Conservation (phyloP, 805 yeast species). For the Ogataea glucozyma region DNA sequence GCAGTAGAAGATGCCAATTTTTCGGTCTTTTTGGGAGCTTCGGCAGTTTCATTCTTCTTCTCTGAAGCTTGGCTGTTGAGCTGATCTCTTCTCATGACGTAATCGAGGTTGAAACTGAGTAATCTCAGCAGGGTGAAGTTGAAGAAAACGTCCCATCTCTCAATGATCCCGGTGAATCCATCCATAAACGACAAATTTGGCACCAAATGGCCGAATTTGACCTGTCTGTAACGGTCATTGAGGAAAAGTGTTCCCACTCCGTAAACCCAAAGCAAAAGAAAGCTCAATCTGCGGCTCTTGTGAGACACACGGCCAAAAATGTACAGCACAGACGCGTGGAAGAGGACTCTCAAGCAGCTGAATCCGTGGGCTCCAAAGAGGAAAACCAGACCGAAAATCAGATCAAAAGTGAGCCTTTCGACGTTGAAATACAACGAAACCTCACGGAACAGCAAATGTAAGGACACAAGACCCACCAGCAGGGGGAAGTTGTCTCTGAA, state of each 20-base stretch:
- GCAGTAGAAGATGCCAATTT: conserved; percentile 16
- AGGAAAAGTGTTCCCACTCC: conserved; percentile 77
- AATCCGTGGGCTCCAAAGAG: conserved; percentile 79
- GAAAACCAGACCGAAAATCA: conserved; percentile 67
- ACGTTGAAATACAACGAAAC: conserved; percentile 30
- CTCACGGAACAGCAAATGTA: conserved; percentile 57
- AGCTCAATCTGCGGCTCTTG: conserved; percentile 41
- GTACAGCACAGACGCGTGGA: conserved; percentile 59
- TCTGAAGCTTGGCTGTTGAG: too few relatives aligned
- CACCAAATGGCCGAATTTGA: conserved; percentile 48
- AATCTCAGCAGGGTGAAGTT: conserved; percentile 85
- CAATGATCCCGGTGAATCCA: conserved; percentile 70
- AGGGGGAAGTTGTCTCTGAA: conserved; percentile 78
- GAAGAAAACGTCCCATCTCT: conserved; percentile 95
- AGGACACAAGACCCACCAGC: conserved; percentile 51
- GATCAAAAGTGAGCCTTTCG: conserved; percentile 65
- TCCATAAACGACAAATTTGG: conserved; percentile 53
- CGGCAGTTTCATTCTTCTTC: conserved; percentile 19
- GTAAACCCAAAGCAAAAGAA: conserved; percentile 65
- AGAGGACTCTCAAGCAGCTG: conserved; percentile 59
- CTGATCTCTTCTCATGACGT: conserved; percentile 42
- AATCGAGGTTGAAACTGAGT: conserved; percentile 83
- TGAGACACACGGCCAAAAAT: conserved; percentile 43
- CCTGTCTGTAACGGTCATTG: conserved; percentile 65
- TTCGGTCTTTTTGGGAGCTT: conserved; percentile 14